These are phyloP conservation scores for Hyaloscypha variabilis DNA, from an alignment of 495 filamentous ascomycete species.

Conservation along the genomic window DNA sequence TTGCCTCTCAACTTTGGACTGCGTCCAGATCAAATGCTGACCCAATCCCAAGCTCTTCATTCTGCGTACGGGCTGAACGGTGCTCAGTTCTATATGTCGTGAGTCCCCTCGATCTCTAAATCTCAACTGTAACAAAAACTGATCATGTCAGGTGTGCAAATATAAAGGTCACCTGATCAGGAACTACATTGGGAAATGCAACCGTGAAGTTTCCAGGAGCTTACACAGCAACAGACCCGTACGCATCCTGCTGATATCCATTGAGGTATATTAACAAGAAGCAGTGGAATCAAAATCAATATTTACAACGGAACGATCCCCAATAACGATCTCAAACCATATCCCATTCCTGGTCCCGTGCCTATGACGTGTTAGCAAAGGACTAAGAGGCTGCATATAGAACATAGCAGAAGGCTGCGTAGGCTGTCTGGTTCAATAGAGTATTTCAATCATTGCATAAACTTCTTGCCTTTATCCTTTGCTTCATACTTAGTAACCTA, in stretches of 20 bases:
- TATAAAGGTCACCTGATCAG: conserved; percentile 51
- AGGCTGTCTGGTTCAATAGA: too few relatives aligned
- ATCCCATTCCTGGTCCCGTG: conserved; percentile 45
- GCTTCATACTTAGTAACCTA: too few relatives aligned
- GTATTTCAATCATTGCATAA: background rate
- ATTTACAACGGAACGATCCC: conserved; percentile 47
- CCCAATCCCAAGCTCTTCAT: too few relatives aligned
- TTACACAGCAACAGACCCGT: conserved; percentile 49
- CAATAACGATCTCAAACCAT: conserved; percentile 47
- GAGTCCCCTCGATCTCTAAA: too few relatives aligned
- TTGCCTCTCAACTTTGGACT: too few relatives aligned
- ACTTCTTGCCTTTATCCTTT: too few relatives aligned
- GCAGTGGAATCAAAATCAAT: conserved; percentile 47
- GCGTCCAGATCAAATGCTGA: too few relatives aligned
- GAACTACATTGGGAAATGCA: conserved; percentile 42
- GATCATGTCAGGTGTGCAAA: conserved; percentile 43
- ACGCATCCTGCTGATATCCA: background rate
- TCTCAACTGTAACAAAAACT: too few relatives aligned
- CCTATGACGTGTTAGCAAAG: conserved; percentile 39
- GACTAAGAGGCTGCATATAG: too few relatives aligned
- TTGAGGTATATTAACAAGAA: background rate
- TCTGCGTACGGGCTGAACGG: too few relatives aligned
- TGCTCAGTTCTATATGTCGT: too few relatives aligned
- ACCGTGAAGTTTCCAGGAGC: conserved; percentile 59
- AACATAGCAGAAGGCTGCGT: too few relatives aligned